Conservation (phyloP, 257 asterid species). For the Eustoma russellianum region DNA sequence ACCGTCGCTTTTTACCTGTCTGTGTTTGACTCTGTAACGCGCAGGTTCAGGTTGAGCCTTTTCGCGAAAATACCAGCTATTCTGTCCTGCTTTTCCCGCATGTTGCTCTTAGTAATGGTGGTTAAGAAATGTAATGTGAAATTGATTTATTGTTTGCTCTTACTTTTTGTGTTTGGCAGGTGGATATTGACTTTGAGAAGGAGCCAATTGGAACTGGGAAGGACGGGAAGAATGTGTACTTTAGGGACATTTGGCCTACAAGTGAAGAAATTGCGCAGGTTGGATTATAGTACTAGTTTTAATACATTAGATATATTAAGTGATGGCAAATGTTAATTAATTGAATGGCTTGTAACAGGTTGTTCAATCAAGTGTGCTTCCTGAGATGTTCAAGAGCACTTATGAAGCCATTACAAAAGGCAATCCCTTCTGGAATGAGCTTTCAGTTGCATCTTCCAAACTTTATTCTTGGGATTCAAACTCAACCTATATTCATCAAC, state of each 20-base stretch:
- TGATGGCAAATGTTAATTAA: too few species aligned
- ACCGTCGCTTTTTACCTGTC: too few species aligned
- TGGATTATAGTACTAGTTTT: too few species aligned
- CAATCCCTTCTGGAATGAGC: conserved; percentile 83
- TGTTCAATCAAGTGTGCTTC: conserved; percentile 84
- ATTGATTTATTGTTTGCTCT: too few species aligned
- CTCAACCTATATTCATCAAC: conserved; percentile 92
- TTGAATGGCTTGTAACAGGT: conserved; percentile 26
- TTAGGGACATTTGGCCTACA: conserved; percentile 91
- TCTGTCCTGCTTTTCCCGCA: too few species aligned
- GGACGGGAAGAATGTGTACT: conserved; percentile 75
- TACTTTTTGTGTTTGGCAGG: conserved; percentile 31
- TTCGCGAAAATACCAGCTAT: too few species aligned
- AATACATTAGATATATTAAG: too few species aligned
- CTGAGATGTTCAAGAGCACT: conserved; percentile 91
- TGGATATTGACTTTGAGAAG: conserved; percentile 82
- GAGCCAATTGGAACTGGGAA: conserved; percentile 90
- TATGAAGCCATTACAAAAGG: conserved; percentile 79
- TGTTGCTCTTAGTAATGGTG: too few species aligned
- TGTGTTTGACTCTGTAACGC: too few species aligned
- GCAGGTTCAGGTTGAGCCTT: too few species aligned
- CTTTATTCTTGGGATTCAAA: conserved; percentile 78
- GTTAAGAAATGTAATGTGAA: too few species aligned
- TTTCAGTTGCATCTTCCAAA: conserved; percentile 53
- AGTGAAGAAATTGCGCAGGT: conserved; percentile 92